Evolutionary conservation across 371 early-diverging fungal genomes (phyloP), one percentile per base, ranked within the genome.

Genomic region (Mortierella sp.): DNA sequence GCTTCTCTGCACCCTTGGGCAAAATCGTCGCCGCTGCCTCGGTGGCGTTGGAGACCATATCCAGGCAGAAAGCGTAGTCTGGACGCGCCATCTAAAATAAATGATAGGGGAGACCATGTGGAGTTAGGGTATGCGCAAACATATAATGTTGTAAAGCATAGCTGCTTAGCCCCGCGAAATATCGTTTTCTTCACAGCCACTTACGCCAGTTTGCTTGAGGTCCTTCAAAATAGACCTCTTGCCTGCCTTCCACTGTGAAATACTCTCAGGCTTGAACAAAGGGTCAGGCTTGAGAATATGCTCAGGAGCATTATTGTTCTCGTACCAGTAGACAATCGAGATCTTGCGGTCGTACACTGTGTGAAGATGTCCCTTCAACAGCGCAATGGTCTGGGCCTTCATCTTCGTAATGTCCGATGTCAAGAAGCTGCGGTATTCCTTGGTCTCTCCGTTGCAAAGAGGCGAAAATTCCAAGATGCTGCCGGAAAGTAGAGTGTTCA

Each of bases 361-460:
- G 75, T 95, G 94, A 38, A 96, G 84, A 19, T 92, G 91, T 38
- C 90, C 90, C n/a, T 94, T 91, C 65, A 94, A 83, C 72, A 93
- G 77, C 7, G 91, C 89, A 47, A 94, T 80, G 3, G 94, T 94
- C 79, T 91, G 93, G 9, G 93, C 91, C 68, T 93, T 91, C 42
- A 95, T 89, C 57, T 86, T 84, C 70, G 82, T 79, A 72, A 94
- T 84, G 70, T 94, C 85, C 52, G 91, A 90, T 1, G 90, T 87
- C 60, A 96, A 83, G 55, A 96, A 93, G 14, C 90, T 87, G 78
- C 89, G 94, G 84, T 96, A 96, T 90, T 97, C 96, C 44, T 80
- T 76, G 1, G 95, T 93, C 84, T 97, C 96, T 24, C 97, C 96
- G 80, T 95, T 95, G 84, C 96, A 95, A 19, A 96, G 82, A 2